Base-by-base conservation (phyloP, 768 basidiomycete genomes). In the Neoboletus brunneissimus region DNA sequence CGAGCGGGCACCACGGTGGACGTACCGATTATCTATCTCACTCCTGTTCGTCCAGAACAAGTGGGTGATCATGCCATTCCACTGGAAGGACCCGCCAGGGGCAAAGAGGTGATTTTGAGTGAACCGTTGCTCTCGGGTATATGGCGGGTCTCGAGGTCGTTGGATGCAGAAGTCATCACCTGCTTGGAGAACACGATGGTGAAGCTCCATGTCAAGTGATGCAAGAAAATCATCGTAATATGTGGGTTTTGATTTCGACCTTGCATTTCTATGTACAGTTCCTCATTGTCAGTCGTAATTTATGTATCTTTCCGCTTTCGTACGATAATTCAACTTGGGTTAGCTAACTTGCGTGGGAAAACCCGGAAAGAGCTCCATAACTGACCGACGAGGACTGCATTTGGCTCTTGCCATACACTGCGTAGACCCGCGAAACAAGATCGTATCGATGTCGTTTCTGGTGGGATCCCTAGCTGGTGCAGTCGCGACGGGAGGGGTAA, bases 381-480 rank as follows among this genome's bases (percentile, higher is more conserved):
- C 27, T 27, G 5, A 27, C 27, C 27, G 27, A 27, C 16, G 3
- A 22, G 31, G 18, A n/a, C 27, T 18, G 6, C 16, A 5, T 7
- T 47, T 13, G 15, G 3, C 48, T 35, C 16, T 25, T 13, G 32
- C n/a, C 15, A 35, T 47, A 32, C 15, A 10, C 29, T 9, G 34
- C 18, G 8, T 20, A 15, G 25, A 50, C 23, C n/a, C 13, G 37
- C n/a, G 12, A 25, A 35, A 48, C 48, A 18, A 35, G 23, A 49
- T 7, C 13, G 9, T 18, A 43, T 31, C 37, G 3, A 86, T 86
- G 85, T 84, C 85, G 51, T 76, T 82, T 68, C 72, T 86, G 50
- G 65, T 82, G 51, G 85, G 86, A 27, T 83, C 86, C n/a, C 68
- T 87, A n/a, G 85, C 87, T 35, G 86, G 86, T 27, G 85, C 84